Evolutionary conservation across 2,329 filamentous ascomycete species (phyloP).

Genomic region (Plectosphaerella plurivora): DNA sequence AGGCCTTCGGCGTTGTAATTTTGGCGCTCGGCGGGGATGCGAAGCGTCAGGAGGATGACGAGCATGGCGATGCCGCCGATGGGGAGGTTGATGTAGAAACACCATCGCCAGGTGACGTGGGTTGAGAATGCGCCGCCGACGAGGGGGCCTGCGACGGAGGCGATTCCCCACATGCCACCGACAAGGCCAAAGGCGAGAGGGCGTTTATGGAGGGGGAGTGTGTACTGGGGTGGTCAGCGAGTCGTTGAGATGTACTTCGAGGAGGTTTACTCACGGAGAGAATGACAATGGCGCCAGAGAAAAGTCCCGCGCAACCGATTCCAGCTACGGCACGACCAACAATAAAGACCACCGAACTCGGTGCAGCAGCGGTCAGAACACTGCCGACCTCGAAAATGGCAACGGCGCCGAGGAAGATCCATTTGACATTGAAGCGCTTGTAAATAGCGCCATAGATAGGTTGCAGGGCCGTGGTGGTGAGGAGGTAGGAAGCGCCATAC

Average conservation of each 20-base stretch:
- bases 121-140: constrained; percentile 44
- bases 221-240: constrained; percentile 17
- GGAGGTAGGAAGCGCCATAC: constrained; percentile 45
- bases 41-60: constrained; percentile 42
- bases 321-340: constrained; percentile 48
- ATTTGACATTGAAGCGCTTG: constrained; percentile 45
- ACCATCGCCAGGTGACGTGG: constrained; percentile 47
- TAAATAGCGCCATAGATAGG: constrained; percentile 46
- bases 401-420: constrained; percentile 35
- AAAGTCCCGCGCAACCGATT: constrained; percentile 45
- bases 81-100: constrained; percentile 41
- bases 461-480: constrained; percentile 44
- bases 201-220: constrained; percentile 48
- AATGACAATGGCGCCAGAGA: constrained; percentile 45
- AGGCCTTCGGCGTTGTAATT: constrained; percentile 22
- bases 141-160: constrained; percentile 44
- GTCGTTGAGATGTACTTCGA: too few species aligned
- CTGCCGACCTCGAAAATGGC: constrained; percentile 41
- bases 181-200: constrained; percentile 51
- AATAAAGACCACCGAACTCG: constrained; percentile 43
- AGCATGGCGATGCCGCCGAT: constrained; percentile 42
- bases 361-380: constrained; percentile 38
- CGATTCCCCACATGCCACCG: constrained; percentile 53
- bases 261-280: constrained; percentile 18
- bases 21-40: constrained; percentile 29